Conservation (phyloP, 495 filamentous ascomycete species). For the Melanomma pulvis-pyrius region DNA sequence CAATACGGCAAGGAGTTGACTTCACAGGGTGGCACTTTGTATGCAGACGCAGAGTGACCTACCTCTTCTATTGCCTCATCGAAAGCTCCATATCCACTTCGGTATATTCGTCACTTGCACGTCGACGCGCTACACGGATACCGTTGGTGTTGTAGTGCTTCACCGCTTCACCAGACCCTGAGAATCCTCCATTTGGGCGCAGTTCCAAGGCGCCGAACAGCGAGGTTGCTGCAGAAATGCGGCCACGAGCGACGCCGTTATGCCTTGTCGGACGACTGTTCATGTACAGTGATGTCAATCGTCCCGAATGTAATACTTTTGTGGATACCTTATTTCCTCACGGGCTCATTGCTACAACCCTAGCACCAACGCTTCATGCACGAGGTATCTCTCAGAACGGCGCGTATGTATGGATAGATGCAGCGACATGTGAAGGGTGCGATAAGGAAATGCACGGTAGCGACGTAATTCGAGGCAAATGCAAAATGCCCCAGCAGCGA, state of each 20-base stretch:
- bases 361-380: slow-evolving; percentile 14
- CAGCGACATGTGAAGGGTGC: background rate
- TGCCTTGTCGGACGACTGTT: background rate
- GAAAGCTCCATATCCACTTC: background rate
- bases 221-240: background rate
- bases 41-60: background rate
- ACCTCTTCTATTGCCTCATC: background rate
- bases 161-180: background rate
- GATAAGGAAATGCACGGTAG: slow-evolving; percentile 14
- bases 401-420: background rate
- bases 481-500: background rate
- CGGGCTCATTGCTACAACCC: slow-evolving; percentile 10
- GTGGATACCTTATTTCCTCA: slow-evolving; percentile 14
- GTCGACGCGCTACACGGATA: background rate
- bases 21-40: background rate
- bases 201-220: too few relatives aligned
- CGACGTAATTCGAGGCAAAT: background rate
- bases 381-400: background rate
- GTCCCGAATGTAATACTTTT: slow-evolving; percentile 1
- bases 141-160: background rate
- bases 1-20: background rate
- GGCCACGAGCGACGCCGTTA: too few relatives aligned
- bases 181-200: background rate
- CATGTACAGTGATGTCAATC: slow-evolving; percentile 32
- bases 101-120: background rate